Percentiles rank a stretch among this genome's conserved stretches.
These are phyloP conservation scores for Microdochium bolleyi DNA, from an alignment of 2,329 filamentous ascomycete genomes.

Conservation along the genomic window DNA sequence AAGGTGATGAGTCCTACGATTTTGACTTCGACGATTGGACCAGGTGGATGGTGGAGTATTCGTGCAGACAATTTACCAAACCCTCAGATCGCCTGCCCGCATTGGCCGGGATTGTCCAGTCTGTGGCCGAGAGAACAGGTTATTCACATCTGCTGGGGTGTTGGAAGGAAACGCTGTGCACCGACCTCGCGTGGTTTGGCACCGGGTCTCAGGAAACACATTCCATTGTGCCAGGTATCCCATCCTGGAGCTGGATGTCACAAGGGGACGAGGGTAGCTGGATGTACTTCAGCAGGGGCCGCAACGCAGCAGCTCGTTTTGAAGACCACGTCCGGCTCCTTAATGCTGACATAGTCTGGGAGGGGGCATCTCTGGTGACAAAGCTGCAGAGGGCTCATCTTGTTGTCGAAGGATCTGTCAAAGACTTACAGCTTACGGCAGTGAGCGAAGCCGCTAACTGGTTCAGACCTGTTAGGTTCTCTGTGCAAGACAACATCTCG, in stretches of 20 bases:
- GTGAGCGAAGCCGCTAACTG: too few relatives aligned
- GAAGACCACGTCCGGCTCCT: too few relatives aligned
- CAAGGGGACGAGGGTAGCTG: neutral
- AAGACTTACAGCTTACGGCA: neutral
- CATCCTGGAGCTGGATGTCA: neutral
- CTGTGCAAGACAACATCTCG: too few relatives aligned
- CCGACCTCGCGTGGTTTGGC: neutral
- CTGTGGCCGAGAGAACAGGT: neutral
- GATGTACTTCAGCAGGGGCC: neutral
- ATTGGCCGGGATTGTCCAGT: neutral
- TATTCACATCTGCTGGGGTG: neutral
- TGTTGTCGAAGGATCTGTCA: neutral
- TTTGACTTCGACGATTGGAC: neutral
- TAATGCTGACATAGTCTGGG: neutral
- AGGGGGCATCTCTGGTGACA: neutral
- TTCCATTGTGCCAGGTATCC: neutral
- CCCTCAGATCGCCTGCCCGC: neutral
- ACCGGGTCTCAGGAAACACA: neutral
- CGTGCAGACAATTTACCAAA: neutral
- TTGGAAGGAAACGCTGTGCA: neutral
- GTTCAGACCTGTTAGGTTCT: too few relatives aligned
- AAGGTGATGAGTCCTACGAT: neutral
- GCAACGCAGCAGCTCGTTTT: neutral
- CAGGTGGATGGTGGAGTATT: neutral
- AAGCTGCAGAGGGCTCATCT: neutral